Percentiles rank a stretch among this genome's conserved stretches.
Conservation (phyloP, 495 filamentous ascomycete species). For the Aspergillus indologenus region DNA sequence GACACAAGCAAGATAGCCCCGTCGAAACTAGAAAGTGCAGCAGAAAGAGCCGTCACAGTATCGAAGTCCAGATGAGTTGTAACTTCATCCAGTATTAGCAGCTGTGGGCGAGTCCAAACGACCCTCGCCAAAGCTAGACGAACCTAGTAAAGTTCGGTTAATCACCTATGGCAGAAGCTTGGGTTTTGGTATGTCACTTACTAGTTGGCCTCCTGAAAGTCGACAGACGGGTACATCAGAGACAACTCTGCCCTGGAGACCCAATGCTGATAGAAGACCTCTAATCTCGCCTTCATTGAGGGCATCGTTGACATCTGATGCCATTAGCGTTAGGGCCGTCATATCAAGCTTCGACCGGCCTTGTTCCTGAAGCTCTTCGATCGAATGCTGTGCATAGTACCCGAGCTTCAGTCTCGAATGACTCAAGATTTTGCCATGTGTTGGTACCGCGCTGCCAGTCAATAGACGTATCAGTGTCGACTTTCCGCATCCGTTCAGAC, state of each 20-base stretch:
- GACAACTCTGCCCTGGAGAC: constrained; percentile 60
- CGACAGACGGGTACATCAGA: constrained; percentile 66
- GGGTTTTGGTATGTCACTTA: constrained; percentile 18
- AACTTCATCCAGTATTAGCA: constrained; percentile 77
- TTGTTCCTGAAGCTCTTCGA: constrained; percentile 58
- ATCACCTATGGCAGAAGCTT: not conserved
- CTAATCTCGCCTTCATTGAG: constrained; percentile 62
- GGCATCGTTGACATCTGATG: constrained; percentile 39
- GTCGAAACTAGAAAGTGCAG: constrained; percentile 60
- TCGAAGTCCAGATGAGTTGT: constrained; percentile 84
- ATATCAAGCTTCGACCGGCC: constrained; percentile 44
- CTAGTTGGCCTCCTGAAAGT: constrained; percentile 72
- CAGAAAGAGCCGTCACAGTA: constrained; percentile 65
- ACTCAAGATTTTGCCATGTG: constrained; percentile 52
- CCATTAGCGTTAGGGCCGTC: constrained; percentile 61
- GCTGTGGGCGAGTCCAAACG: constrained; percentile 64
- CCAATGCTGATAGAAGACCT: constrained; percentile 59
- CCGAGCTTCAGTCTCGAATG: constrained; percentile 66
- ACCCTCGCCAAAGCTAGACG: constrained; percentile 68
- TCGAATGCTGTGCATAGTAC: constrained; percentile 75
- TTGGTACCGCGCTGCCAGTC: constrained; percentile 36
- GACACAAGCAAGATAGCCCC: constrained; percentile 71
- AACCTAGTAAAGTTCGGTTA: constrained; percentile 41
- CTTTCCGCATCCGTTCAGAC: constrained; percentile 73
- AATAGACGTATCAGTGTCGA: constrained; percentile 65